Base-by-base conservation (phyloP, 225 moss, liverwort and hornwort species). In the Takakia lepidozioides region DNA sequence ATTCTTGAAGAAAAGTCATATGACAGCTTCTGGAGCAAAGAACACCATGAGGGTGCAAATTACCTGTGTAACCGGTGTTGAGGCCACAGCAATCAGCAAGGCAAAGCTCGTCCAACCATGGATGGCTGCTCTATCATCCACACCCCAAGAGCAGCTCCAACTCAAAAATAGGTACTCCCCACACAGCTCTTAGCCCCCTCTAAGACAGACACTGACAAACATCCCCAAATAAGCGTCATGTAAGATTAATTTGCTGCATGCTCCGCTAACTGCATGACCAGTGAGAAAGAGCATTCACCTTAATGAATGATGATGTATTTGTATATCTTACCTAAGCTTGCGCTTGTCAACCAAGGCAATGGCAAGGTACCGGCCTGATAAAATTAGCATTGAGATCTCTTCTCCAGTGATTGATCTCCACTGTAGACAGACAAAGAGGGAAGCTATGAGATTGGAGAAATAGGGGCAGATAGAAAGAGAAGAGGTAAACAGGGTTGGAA, bases 291-390 rank as follows among this genome's bases (percentile, higher is more conserved):
- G 19, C 11, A 34, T 34, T 32, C 24, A 19, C 8, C 13, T 13
- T 15, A 11, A 2, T 16, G n/a, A 18, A 21, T 15, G 15, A 46
- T 21, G 47, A 28, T 25, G 27, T 28, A 22, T 25, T 32, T 52
- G 28, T 11, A 24, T 16, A 8, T 37, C 42, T 19, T 68, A 98
- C 95, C 95, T 87, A 51, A 98, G 77, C 80, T 87, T 85, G 54
- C 90, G 84, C 84, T 90, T 98, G 70, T 98, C 95, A 69, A 90
- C 95, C 80, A 98, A 70, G 11, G 87, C 95, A 57, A 98, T 98
- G 45, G 95, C 95, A 63, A 98, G 61, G 60, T 85, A 98, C 61
- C 75, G 80, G 48, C 95, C 95, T 30, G 95, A 98, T 64, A 98
- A 60, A 47, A 98, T 90, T 29, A 98, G 62, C 58, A 86, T 72